A percentile compares a stretch with the other conserved stretches of the same genome.
These are phyloP conservation scores for Phanerochaete carnosa DNA, from an alignment of 768 basidiomycete genomes.

Conservation along the genomic window DNA sequence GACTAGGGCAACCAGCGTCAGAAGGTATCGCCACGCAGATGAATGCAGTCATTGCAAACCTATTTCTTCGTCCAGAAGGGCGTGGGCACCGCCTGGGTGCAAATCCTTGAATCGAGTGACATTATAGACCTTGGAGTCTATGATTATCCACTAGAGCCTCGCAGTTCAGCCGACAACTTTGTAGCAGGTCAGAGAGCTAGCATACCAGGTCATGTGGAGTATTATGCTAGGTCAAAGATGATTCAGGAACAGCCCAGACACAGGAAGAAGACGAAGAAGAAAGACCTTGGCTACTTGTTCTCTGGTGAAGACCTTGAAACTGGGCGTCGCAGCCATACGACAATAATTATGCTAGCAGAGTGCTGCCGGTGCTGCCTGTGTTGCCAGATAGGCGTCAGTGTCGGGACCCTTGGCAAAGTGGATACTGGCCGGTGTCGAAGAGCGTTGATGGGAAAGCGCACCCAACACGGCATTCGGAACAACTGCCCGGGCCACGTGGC, in stretches of 20 bases:
- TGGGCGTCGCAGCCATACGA: background rate
- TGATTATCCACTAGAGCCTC: conserved; percentile 63
- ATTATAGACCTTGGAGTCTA: conserved; percentile 77
- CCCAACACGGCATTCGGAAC: too few relatives aligned
- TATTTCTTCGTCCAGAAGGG: conserved; percentile 64
- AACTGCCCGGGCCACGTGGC: background rate
- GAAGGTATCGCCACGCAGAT: background rate
- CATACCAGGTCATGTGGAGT: conserved; percentile 11
- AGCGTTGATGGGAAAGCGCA: too few relatives aligned
- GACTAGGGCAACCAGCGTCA: conserved; percentile 22
- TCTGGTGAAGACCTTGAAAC: conserved; percentile 33
- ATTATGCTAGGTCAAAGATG: conserved; percentile 7
- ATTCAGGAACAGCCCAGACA: background rate
- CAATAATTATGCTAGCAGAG: too few relatives aligned
- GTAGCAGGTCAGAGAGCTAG: background rate
- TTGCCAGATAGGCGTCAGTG: too few relatives aligned
- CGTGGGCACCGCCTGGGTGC: conserved; percentile 76
- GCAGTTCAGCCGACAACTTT: background rate
- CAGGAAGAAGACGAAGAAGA: conserved; percentile 17
- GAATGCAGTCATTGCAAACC: conserved; percentile 40
- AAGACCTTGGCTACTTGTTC: conserved; percentile 66
- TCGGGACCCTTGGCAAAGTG: too few relatives aligned
- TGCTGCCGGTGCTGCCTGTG: too few relatives aligned
- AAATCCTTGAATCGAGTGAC: conserved; percentile 68
- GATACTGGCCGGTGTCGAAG: too few relatives aligned